phyloP scores from a whole-genome alignment of 2,329 filamentous ascomycete genomes.

The Sclerotinia spermophila region DNA sequence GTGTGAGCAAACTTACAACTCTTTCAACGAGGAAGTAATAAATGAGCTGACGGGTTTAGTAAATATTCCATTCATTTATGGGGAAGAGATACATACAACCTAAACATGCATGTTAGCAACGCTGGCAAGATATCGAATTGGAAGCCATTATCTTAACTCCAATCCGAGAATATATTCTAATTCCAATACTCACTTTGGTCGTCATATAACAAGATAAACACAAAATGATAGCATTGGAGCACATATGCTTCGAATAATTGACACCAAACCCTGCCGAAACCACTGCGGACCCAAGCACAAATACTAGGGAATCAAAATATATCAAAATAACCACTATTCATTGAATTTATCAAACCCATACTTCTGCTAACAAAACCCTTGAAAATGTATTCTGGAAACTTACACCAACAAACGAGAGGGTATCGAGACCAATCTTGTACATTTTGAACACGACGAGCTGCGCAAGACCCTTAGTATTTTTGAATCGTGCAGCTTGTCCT shows the following conservation, averaged over 20 bases:
- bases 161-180: background rate
- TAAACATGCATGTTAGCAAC: background rate
- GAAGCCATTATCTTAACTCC: too few species aligned
- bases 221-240: slow-evolving; percentile 56
- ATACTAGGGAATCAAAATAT: slow-evolving; percentile 57
- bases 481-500: background rate
- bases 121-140: background rate
- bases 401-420: slow-evolving; percentile 33
- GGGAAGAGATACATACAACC: background rate
- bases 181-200: slow-evolving; percentile 49
- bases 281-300: slow-evolving; percentile 55
- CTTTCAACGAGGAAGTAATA: slow-evolving; percentile 64
- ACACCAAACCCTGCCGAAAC: slow-evolving; percentile 56
- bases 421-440: slow-evolving; percentile 29
- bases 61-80: background rate
- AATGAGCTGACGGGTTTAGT: slow-evolving; percentile 42
- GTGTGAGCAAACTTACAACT: slow-evolving; percentile 41
- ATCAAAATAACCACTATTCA: slow-evolving; percentile 54
- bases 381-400: slow-evolving; percentile 6
- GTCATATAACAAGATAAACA: slow-evolving; percentile 61
- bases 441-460: slow-evolving; percentile 32
- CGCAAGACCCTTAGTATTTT: background rate
- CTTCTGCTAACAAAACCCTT: background rate
- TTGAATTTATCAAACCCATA: slow-evolving; percentile 1
- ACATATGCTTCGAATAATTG: slow-evolving; percentile 48